Evolutionary conservation across 805 yeast genomes (phyloP), one percentile per base, ranked within the genome.

Genomic region (Scheffersomyces lignosus): DNA sequence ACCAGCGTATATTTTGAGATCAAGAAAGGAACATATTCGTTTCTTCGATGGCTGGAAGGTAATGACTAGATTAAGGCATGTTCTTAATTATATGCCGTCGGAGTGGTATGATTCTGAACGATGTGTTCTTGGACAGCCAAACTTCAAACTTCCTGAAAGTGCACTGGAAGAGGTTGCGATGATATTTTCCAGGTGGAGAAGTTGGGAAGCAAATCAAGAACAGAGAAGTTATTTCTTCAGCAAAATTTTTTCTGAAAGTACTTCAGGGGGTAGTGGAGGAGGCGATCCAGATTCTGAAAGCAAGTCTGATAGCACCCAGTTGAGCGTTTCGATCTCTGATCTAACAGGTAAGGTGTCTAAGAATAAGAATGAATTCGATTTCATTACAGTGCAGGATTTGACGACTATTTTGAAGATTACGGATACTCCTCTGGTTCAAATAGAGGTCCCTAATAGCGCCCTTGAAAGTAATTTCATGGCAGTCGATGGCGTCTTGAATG

Each of bases 1-100:
- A 34, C 96, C 97, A 0, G 83, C 96, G 0, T 81, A 85, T 49
- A 78, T 88, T 20, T 75, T 87, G 32, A 70, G 96, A 36, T 75
- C 89, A 3, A 75, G 82, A 2, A 70, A 73, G 14, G 75, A 80
- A 16, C 97, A 90, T 60, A 79, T 88, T 2, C 69, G 99, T 45
- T 77, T 82, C 16, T 78, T 80, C 42, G 87, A 88, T 47, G 80
- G 95, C 50, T 93, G 99, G 99, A 85, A 87, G 49, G 75, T 90
- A 15, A 68, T 87, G 29, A 79, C 88, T 2, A 71, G 96, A 25
- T 60, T 93, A 29, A 72, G 97, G 20, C 95, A 91, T 54, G 77
- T 90, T 15, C 57, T 80, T 26, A 66, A 76, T 4, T 68, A 70
- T 43, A 59, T 86, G 5, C 90, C 95, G 0, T 40, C 42, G 0